Evolutionary conservation across 2,329 filamentous ascomycete species (phyloP), one percentile per base, ranked within the genome.

Genomic region (Colletotrichum caudatum): DNA sequence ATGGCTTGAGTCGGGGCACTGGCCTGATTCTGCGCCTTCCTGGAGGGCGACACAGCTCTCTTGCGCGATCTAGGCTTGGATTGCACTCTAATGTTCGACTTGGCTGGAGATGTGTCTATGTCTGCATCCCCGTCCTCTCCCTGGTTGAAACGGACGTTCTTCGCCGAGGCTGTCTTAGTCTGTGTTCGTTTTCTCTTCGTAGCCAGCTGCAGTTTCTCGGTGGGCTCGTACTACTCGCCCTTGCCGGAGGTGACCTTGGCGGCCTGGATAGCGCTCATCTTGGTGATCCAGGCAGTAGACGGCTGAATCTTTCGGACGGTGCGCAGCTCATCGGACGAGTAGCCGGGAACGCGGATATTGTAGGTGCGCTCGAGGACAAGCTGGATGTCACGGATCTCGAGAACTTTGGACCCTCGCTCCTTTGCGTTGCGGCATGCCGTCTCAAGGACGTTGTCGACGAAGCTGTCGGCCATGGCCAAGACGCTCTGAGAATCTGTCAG

Each of bases 191-290:
- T 72, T 20, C 41, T 54, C 16, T 51, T 64, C 20, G 39, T 11
- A 4, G 65, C 59, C n/a, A 39, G 29, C 65, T 64, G 57, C 20
- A 41, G 60, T 69, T 33, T 37, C 33, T 66, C 61, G 56, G 26
- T 23, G 61, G 63, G 61, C 35, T 65, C 51, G 58, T 80, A 83
- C 76, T 84, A 84, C 77, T 89, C 87, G 60, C 85, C 84, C 80
- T 89, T 89, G 33, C 89, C 87, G 5, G 89, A 86, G 82, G 89
- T 91, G 57, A 92, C 94, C 85, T 98, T 98, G 58, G 94, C 94
- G 1, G 95, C 95, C 82, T 97, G 94, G 20, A 99, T 92, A 33
- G 96, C 95, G 78, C 94, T 95, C 92, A 99, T 97, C 87, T 99
- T 99, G 75, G 93, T 92, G 73, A 96, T 95, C 94, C 96, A 99